These are phyloP conservation scores for Fusarium albidum DNA, from an alignment of 2,329 filamentous ascomycete genomes.

Conservation along the genomic window DNA sequence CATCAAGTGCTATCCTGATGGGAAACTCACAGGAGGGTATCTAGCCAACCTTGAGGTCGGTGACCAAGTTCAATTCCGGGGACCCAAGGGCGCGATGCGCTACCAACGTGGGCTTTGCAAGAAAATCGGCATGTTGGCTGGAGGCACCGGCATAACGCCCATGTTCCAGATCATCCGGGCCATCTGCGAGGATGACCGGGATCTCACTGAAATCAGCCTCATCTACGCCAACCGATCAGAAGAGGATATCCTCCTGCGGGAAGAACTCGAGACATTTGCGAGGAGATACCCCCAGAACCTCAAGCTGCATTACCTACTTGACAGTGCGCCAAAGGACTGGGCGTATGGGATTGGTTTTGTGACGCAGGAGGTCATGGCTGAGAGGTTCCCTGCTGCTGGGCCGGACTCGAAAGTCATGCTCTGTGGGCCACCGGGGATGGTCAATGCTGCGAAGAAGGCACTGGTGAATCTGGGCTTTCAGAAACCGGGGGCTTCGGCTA, in stretches of 20 bases:
- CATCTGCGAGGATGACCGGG: conserved; percentile 67
- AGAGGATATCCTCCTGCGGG: conserved; percentile 65
- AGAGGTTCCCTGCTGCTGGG: conserved; percentile 56
- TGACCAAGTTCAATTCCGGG: conserved; percentile 60
- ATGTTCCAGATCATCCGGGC: conserved; percentile 66
- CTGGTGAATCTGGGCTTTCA: conserved; percentile 59
- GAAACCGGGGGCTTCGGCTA: conserved; percentile 57
- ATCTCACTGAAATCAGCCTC: conserved; percentile 64
- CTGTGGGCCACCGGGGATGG: conserved; percentile 69
- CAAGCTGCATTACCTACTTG: conserved; percentile 63
- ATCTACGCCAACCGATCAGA: conserved; percentile 68
- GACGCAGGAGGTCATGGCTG: conserved; percentile 57
- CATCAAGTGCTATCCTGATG: conserved; percentile 60
- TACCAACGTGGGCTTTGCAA: conserved; percentile 54
- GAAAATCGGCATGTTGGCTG: conserved; percentile 64
- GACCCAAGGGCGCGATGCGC: conserved; percentile 65
- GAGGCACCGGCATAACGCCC: conserved; percentile 48
- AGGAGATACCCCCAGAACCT: conserved; percentile 61
- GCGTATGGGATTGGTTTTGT: conserved; percentile 58
- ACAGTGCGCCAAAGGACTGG: conserved; percentile 57
- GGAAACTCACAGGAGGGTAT: conserved; percentile 58
- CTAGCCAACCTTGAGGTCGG: conserved; percentile 56
- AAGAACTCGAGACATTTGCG: conserved; percentile 64
- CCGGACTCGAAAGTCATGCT: conserved; percentile 62
- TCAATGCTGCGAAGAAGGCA: conserved; percentile 63